Conservation (phyloP, 805 yeast species). For the Danielia oregonensis region DNA sequence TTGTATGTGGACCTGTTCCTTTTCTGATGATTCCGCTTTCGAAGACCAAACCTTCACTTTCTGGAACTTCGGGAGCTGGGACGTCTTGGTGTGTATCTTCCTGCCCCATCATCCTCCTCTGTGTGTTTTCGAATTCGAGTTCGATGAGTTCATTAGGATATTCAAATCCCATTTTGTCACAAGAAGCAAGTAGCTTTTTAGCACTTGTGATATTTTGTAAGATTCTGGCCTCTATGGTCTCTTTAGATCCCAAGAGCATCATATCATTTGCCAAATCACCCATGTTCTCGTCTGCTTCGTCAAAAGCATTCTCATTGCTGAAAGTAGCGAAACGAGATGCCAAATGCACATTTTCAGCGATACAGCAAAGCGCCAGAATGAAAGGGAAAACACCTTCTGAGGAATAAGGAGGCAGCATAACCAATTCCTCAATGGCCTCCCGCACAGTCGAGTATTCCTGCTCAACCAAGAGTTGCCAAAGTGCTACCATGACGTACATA, state of each 20-base stretch:
- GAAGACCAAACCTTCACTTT: not conserved
- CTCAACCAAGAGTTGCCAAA: conserved; percentile 41
- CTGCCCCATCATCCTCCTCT: not conserved
- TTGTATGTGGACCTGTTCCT: not conserved
- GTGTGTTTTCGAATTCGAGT: not conserved
- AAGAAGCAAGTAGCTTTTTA: conserved; percentile 12
- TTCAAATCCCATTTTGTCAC: conserved; percentile 22
- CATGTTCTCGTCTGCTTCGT: conserved; percentile 4
- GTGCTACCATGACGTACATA: conserved; percentile 33
- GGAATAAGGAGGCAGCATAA: conserved; percentile 41
- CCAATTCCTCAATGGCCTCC: conserved; percentile 32
- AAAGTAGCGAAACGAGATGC: conserved; percentile 5
- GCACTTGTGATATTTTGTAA: conserved; percentile 6
- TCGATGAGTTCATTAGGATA: conserved; percentile 19
- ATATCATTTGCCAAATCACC: conserved; percentile 17
- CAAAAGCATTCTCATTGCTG: conserved; percentile 4
- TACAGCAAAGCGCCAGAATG: conserved; percentile 27
- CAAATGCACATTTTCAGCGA: conserved; percentile 22
- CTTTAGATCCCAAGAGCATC: conserved; percentile 11
- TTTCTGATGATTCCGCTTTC: too few relatives aligned
- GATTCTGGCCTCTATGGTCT: conserved; percentile 10
- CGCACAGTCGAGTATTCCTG: conserved; percentile 32
- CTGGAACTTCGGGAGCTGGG: not conserved
- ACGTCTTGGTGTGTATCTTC: not conserved
- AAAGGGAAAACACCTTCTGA: conserved; percentile 40